Evolutionary conservation across 1,139 yeast genomes (phyloP).

Genomic region (Hanseniaspora sp.): DNA sequence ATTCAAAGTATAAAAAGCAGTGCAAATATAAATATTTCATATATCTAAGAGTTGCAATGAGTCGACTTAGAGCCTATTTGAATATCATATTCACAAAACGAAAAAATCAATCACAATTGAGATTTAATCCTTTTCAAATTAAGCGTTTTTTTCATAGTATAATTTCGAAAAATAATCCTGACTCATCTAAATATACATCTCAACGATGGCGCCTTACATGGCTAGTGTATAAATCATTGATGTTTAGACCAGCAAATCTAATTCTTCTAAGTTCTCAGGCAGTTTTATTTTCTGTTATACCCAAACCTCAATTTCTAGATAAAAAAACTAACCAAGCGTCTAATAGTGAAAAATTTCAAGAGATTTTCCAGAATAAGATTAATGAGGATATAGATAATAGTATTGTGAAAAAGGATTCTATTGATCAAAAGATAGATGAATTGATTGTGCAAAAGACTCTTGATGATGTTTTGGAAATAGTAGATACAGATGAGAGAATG

Average conservation of each 20-base stretch:
- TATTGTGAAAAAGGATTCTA: constrained; percentile 31
- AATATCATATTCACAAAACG: neutral
- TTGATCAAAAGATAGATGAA: constrained; percentile 25
- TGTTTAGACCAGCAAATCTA: constrained; percentile 57
- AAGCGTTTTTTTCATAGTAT: constrained; percentile 8
- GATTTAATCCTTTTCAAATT: neutral
- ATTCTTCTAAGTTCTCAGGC: constrained; percentile 64
- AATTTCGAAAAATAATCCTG: neutral
- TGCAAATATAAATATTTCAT: neutral
- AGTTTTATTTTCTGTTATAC: constrained; percentile 52
- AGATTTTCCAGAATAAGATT: constrained; percentile 16
- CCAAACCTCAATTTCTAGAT: neutral
- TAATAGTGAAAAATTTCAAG: neutral
- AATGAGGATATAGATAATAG: neutral
- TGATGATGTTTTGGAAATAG: constrained; percentile 11
- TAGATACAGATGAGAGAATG: constrained; percentile 6
- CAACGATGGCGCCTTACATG: constrained; percentile 10
- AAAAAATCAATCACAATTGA: neutral
- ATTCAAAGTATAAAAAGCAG: neutral
- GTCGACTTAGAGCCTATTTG: neutral
- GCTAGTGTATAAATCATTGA: constrained; percentile 10
- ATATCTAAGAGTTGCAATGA: neutral
- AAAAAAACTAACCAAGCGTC: neutral
- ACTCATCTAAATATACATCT: neutral
- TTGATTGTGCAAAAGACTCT: constrained; percentile 9